Evolutionary conservation across 495 filamentous ascomycete genomes (phyloP), one percentile per base, ranked within the genome.

Genomic region (Annulohypoxylon moriforme): DNA sequence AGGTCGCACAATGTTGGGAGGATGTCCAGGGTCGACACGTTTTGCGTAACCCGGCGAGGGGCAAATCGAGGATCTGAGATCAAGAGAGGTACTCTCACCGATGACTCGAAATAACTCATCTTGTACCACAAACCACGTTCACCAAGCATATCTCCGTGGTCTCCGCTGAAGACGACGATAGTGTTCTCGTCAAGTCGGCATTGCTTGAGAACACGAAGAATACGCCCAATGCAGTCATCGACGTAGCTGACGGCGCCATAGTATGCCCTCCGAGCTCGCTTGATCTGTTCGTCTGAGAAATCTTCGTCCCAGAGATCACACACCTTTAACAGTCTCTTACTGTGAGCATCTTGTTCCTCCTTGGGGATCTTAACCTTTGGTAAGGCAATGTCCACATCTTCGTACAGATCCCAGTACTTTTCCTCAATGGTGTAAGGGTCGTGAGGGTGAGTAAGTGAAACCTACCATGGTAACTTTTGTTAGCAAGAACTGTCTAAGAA

Each of bases 121-220:
- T 97, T 97, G 84, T 97, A 97, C 93, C 93, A 97, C 38, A 97
- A 80, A 0, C 91, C 91, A 24, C 93, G 87, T 80, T 97, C 93
- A 36, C 93, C 93, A 8, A 97, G 88, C 93, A 96, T 96, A 77
- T 97, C 93, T 59, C 93, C 93, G 77, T 97, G 93, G 72, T 97
- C 93, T 53, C 93, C 92, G 55, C 89, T 92, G 80, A 97, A 97
- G 52, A 96, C 84, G 52, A 97, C 83, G 62, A 97, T 93, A 4
- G 93, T 96, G 77, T 96, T 86, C 16, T 94, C 88, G 57, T 89
- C 89, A 47, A 97, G 83, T 0, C 88, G 87, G 79, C 92, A 94
- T 59, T 91, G 82, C 71, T 93, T 88, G 16, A 97, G 84, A 1
- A 90, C 87, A 34, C 87, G 80, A 8, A 96, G 81, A 38, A 97